Conservation (phyloP, 345 rosid species). For the Bretschneidera sinensis region DNA sequence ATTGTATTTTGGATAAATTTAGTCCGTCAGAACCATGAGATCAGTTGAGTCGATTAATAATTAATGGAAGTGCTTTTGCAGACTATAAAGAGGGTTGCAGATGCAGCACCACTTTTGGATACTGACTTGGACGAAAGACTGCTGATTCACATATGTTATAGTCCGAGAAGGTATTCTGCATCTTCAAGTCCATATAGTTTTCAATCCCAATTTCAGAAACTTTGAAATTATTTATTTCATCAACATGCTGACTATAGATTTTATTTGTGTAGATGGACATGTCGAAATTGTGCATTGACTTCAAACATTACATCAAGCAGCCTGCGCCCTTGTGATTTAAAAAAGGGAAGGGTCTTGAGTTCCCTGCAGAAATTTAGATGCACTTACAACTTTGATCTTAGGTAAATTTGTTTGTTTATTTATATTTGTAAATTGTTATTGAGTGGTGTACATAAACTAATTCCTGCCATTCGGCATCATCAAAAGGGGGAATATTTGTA, state of each 20-base stretch:
- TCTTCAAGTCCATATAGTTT: neutral
- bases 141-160: constrained; percentile 74
- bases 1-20: too few species aligned
- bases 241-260: constrained; percentile 9
- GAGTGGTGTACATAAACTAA: too few species aligned
- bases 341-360: constrained; percentile 68
- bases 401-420: constrained; percentile 38
- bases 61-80: constrained; percentile 31
- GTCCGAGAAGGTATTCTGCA: constrained; percentile 75
- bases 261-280: constrained; percentile 61
- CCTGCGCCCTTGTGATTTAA: constrained; percentile 85
- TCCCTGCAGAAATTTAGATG: constrained; percentile 71
- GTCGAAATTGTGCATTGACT: constrained; percentile 54
- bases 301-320: constrained; percentile 69
- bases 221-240: neutral
- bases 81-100: constrained; percentile 70
- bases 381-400: constrained; percentile 67
- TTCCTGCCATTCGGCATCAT: too few species aligned
- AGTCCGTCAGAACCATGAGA: too few species aligned
- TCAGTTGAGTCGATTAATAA: neutral
- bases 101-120: constrained; percentile 50
- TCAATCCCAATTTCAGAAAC: neutral
- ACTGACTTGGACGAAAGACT: constrained; percentile 51
- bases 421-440: neutral
- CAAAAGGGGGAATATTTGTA: too few species aligned